These are phyloP conservation scores for Stephanocyclus meneghinianus DNA, from an alignment of 352 stramenopile species.

Conservation along the genomic window DNA sequence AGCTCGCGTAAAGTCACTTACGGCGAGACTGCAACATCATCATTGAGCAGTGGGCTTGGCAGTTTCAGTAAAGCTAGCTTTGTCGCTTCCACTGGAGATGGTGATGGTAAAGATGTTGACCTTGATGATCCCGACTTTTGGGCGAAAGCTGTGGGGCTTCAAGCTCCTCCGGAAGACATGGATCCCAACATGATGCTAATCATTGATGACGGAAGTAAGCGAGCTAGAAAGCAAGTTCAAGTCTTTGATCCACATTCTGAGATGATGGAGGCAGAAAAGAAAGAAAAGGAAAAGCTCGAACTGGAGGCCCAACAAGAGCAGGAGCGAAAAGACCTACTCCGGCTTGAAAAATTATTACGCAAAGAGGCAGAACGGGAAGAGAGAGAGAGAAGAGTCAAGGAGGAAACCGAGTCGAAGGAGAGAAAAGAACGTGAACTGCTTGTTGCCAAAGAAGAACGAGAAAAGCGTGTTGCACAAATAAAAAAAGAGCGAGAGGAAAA, in stretches of 20 bases:
- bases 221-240: slow-evolving; percentile 80
- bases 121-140: slow-evolving; percentile 84
- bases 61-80: slow-evolving; percentile 85
- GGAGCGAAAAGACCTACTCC: slow-evolving; percentile 13
- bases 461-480: slow-evolving; percentile 7
- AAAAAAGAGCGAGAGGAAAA: slow-evolving; percentile 24
- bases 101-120: slow-evolving; percentile 81
- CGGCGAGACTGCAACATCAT: slow-evolving; percentile 59
- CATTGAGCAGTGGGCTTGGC: slow-evolving; percentile 77
- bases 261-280: slow-evolving; percentile 65
- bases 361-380: slow-evolving; percentile 53
- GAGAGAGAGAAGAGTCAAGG: slow-evolving; percentile 58
- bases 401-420: slow-evolving; percentile 43
- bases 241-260: slow-evolving; percentile 76
- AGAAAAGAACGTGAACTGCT: slow-evolving; percentile 19
- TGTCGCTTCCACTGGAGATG: slow-evolving; percentile 78
- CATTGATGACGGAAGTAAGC: slow-evolving; percentile 78
- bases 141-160: slow-evolving; percentile 79
- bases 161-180: slow-evolving; percentile 75
- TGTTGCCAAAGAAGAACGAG: slow-evolving; percentile 21
- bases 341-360: slow-evolving; percentile 51
- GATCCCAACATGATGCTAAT: slow-evolving; percentile 67
- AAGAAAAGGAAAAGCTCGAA: slow-evolving; percentile 62
- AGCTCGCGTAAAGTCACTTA: slow-evolving; percentile 83
- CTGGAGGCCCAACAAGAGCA: slow-evolving; percentile 15